Percentiles rank a stretch among this genome's conserved stretches.
phyloP scores from a whole-genome alignment of 345 rosid genomes.

The Melaleuca quinquenervia region DNA sequence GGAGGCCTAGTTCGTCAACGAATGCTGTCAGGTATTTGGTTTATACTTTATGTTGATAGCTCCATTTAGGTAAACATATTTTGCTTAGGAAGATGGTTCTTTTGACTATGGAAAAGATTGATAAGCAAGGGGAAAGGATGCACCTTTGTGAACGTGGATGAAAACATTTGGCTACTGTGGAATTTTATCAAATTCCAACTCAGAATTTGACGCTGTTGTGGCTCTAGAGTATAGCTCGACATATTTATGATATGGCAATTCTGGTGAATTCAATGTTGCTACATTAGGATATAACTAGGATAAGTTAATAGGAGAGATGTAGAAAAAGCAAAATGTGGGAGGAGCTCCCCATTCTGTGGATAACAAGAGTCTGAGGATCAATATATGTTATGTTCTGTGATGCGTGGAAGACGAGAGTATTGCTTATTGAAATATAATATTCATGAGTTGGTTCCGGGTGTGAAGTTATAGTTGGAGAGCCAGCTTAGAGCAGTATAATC shows the following conservation, averaged over 20 bases:
- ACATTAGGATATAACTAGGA: neutral
- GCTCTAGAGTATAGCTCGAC: neutral
- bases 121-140: neutral
- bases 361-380: neutral
- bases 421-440: neutral
- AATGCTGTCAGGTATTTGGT: neutral
- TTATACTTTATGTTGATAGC: neutral
- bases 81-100: neutral
- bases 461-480: neutral
- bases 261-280: neutral
- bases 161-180: neutral
- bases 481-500: neutral
- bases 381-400: neutral
- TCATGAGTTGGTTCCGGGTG: neutral
- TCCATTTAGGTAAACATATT: neutral
- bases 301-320: neutral
- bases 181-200: neutral
- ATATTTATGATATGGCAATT: neutral
- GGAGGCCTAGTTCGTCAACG: conserved; percentile 15
- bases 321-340: neutral
- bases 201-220: neutral
- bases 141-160: neutral
- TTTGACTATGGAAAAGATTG: neutral
- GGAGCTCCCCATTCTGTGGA: neutral
- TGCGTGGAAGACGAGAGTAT: neutral